These are phyloP conservation scores for Andrographis paniculata DNA, from an alignment of 305 asterid genomes.

Conservation along the genomic window DNA sequence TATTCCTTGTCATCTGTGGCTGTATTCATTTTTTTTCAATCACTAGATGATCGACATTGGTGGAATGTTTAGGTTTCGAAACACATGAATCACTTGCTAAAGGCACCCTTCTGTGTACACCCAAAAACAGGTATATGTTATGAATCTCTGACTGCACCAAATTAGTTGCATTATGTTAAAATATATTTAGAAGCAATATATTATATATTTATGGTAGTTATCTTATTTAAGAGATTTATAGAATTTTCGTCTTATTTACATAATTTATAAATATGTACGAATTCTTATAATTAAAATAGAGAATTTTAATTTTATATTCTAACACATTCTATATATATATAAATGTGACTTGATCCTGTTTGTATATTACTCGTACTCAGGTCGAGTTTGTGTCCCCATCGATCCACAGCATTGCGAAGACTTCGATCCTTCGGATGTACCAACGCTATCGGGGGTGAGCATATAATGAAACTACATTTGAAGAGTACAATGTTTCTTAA, in stretches of 20 bases:
- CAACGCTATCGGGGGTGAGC: slow-evolving; percentile 77
- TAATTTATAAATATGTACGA: too few relatives aligned
- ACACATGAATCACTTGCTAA: slow-evolving; percentile 89
- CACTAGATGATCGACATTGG: too few relatives aligned
- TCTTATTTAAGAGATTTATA: too few relatives aligned
- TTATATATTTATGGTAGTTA: too few relatives aligned
- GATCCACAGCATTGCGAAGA: slow-evolving; percentile 77
- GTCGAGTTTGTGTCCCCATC: slow-evolving; percentile 89
- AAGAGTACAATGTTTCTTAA: neutral
- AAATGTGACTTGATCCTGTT: neutral
- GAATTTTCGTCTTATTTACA: too few relatives aligned
- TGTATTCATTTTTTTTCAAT: neutral
- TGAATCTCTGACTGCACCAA: too few relatives aligned
- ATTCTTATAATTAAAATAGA: too few relatives aligned
- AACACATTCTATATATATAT: too few relatives aligned
- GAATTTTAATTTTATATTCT: too few relatives aligned
- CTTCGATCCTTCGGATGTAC: slow-evolving; percentile 76
- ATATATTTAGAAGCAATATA: too few relatives aligned
- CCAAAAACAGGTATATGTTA: slow-evolving; percentile 72
- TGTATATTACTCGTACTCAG: slow-evolving; percentile 46
- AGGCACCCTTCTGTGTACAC: slow-evolving; percentile 94
- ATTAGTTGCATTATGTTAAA: too few relatives aligned
- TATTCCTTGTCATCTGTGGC: neutral
- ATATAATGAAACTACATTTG: neutral
- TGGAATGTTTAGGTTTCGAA: slow-evolving; percentile 61